Evolutionary conservation across 148 eudicot genomes (phyloP).

Genomic region (Diospyros kaki): DNA sequence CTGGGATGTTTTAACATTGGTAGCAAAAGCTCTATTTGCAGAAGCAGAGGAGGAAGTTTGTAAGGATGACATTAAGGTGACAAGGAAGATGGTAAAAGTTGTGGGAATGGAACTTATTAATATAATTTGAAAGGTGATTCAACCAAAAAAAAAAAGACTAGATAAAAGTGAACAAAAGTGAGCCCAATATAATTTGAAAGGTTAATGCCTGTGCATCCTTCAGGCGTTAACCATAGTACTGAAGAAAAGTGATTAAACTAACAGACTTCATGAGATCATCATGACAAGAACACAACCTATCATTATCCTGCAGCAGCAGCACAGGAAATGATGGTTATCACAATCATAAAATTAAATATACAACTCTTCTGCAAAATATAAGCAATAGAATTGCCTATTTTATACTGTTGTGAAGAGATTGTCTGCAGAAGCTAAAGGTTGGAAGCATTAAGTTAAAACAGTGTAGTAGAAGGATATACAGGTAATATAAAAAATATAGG

Average conservation of each 20-base stretch:
- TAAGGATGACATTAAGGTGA: neutral
- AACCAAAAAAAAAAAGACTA: neutral
- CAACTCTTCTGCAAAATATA: neutral
- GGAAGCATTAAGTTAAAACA: neutral
- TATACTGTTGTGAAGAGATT: neutral
- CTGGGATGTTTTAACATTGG: neutral
- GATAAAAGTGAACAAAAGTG: neutral
- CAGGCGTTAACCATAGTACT: too few species aligned
- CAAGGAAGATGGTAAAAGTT: neutral
- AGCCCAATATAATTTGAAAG: neutral
- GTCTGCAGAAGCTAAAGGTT: neutral
- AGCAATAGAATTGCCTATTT: neutral
- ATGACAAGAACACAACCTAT: neutral
- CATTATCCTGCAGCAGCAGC: neutral
- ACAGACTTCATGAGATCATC: neutral
- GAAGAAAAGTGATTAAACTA: neutral
- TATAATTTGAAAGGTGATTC: conserved; percentile 5
- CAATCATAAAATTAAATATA: neutral
- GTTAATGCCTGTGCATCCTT: too few species aligned
- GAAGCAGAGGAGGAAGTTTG: neutral
- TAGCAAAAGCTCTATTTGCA: neutral
- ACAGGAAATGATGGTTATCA: neutral
- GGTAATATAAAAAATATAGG: neutral
- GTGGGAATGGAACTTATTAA: neutral
- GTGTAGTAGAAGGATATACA: neutral